A percentile compares a stretch with the other conserved stretches of the same genome.
phyloP scores from a whole-genome alignment of 768 basidiomycete genomes.

The Megacollybia marginata region DNA sequence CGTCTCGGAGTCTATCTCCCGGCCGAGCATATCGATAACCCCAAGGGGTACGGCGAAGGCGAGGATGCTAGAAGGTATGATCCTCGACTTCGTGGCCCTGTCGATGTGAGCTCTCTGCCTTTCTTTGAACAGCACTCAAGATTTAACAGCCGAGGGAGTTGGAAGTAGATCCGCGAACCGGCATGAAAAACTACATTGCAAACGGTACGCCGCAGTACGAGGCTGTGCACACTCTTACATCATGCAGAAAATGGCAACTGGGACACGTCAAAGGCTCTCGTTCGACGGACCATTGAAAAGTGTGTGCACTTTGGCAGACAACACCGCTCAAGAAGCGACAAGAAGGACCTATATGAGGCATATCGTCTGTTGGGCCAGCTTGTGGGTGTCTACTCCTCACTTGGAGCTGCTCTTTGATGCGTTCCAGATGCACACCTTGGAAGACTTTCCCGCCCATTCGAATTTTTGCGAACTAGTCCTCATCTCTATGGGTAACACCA shows the following conservation, averaged over 20 bases:
- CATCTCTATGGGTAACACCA: conserved; percentile 59
- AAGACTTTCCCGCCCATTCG: conserved; percentile 85
- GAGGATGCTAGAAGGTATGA: conserved; percentile 79
- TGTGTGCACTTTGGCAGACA: conserved; percentile 77
- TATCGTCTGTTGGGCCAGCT: conserved; percentile 73
- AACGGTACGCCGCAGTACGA: conserved; percentile 38
- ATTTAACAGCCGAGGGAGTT: conserved; percentile 63
- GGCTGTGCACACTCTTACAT: neutral
- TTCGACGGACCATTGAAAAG: conserved; percentile 62
- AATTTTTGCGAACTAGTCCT: conserved; percentile 87
- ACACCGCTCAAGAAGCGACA: conserved; percentile 48
- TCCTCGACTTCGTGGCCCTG: conserved; percentile 69
- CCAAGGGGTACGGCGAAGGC: conserved; percentile 80
- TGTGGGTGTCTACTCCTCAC: conserved; percentile 23
- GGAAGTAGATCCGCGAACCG: conserved; percentile 75
- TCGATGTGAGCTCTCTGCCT: conserved; percentile 46
- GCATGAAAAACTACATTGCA: conserved; percentile 95
- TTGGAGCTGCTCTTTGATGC: neutral
- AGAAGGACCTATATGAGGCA: conserved; percentile 68
- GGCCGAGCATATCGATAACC: conserved; percentile 89
- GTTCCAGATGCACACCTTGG: conserved; percentile 64
- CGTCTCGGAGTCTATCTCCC: conserved; percentile 83
- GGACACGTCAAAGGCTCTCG: conserved; percentile 81
- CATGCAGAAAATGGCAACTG: conserved; percentile 58
- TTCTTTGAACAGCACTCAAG: neutral